Evolutionary conservation across 257 asterid species (phyloP).

Genomic region (Linaria vulgaris): DNA sequence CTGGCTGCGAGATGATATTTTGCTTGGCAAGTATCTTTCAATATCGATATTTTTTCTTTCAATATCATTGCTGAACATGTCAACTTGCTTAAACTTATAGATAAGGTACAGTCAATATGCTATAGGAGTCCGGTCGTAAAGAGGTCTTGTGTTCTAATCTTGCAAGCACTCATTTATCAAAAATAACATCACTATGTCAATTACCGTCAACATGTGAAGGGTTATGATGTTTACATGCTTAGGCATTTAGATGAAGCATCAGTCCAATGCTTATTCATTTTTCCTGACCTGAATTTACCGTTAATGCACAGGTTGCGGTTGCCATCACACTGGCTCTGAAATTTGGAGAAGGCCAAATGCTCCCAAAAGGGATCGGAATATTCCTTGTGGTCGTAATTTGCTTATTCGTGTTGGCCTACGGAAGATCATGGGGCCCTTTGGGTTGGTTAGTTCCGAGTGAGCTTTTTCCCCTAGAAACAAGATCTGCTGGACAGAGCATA

Average conservation of each 20-base stretch:
- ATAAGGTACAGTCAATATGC: too few species aligned
- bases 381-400: slow-evolving; percentile 62
- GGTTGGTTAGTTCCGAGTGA: slow-evolving; percentile 94
- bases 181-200: too few species aligned
- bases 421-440: slow-evolving; percentile 84
- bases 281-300: background rate
- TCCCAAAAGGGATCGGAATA: slow-evolving; percentile 45
- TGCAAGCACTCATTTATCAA: too few species aligned
- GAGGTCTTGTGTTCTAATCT: too few species aligned
- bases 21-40: slow-evolving; percentile 43
- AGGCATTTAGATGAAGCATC: too few species aligned
- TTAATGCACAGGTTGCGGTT: slow-evolving; percentile 50
- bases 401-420: slow-evolving; percentile 62
- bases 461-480: slow-evolving; percentile 75
- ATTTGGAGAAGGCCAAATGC: slow-evolving; percentile 61
- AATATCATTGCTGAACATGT: too few species aligned
- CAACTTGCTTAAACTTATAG: too few species aligned
- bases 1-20: slow-evolving; percentile 65
- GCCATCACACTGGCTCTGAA: slow-evolving; percentile 62
- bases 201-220: too few species aligned
- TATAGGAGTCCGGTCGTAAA: too few species aligned
- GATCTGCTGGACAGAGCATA: slow-evolving; percentile 85
- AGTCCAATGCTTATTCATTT: too few species aligned
- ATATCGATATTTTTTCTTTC: too few species aligned
- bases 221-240: too few species aligned